Conservation (phyloP, 2,329 filamentous ascomycete species). For the Sporothrix mexicana region DNA sequence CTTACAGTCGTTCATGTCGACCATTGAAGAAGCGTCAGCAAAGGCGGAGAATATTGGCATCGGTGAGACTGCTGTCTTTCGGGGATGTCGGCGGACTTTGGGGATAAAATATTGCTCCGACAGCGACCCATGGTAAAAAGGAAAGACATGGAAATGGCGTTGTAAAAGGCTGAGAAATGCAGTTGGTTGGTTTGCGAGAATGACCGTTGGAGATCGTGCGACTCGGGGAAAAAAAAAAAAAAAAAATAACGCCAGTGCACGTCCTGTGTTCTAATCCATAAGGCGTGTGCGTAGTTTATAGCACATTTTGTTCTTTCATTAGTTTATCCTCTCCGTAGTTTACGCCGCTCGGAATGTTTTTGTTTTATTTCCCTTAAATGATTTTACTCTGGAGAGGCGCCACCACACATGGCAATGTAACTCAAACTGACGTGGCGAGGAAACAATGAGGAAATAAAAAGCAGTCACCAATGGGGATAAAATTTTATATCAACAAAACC, state of each 20-base stretch:
- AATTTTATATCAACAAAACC: not conserved
- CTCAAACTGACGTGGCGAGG: not conserved
- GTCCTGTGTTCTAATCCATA: not conserved
- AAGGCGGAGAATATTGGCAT: not conserved
- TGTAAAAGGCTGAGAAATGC: not conserved
- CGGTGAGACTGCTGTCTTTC: not conserved
- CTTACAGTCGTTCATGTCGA: not conserved
- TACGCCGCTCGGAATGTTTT: not conserved
- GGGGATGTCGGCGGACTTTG: no score
- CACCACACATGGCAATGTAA: slow-evolving; percentile 21
- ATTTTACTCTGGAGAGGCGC: not conserved
- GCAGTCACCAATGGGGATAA: not conserved
- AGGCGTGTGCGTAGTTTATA: not conserved
- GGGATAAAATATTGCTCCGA: not conserved
- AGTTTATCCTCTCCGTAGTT: not conserved
- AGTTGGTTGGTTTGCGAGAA: slow-evolving; percentile 4
- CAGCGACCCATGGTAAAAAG: not conserved
- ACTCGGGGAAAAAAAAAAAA: not conserved
- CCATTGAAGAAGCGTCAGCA: not conserved
- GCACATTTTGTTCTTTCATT: not conserved
- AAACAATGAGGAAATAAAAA: no score
- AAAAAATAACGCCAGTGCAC: not conserved
- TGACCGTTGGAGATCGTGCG: slow-evolving; percentile 6
- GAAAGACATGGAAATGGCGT: not conserved
- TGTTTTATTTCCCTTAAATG: not conserved